Evolutionary conservation across 352 stramenopile species (phyloP), one percentile per base, ranked within the genome.

Genomic region (Globisporangium cystogenes): DNA sequence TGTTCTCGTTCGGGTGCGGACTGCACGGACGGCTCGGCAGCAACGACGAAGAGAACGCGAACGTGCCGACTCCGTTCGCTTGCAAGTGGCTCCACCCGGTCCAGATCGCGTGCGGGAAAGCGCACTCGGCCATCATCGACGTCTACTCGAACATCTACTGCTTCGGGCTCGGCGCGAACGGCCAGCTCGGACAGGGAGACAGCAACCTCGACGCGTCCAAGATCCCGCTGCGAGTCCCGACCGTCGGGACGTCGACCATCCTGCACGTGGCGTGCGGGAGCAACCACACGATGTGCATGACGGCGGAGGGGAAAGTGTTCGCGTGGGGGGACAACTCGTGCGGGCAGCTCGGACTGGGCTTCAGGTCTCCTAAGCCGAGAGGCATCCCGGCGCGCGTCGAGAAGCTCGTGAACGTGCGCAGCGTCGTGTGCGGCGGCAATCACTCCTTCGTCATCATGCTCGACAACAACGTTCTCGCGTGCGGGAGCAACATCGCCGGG

Each of bases 81-180:
- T 77, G 60, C 64, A 76, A 78, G 49, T 87, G 79, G 79, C 55
- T 90, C 14, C 72, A 87, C 54, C 76, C 79, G 2, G 62, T 86
- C n/a, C 76, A 87, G 44, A 69, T 87, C 45, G 64, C 79, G 20
- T 87, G 79, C 37, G 79, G 79, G 8, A 78, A 78, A 40, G 68
- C 76, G 11, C 79, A 90, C 60, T 82, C 76, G 2, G 76, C 79
- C 24, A 76, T 90, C 39, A 72, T 90, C 29, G 79, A 90, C 37
- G 76, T 86, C 21, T 84, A 84, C 42, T 86, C 79, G 2, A 83
- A 87, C 53, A 60, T 90, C 39, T 90, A 87, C 54, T 87, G 76
- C 65, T 87, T 87, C 54, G 79, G 79, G 33, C 53, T 66, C 27
- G 68, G 70, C 8, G 40, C 51, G 0, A 66, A 47, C 31, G 79